These are phyloP conservation scores for Dryas integrifolia DNA, from an alignment of 331 rosid species.

Conservation along the genomic window DNA sequence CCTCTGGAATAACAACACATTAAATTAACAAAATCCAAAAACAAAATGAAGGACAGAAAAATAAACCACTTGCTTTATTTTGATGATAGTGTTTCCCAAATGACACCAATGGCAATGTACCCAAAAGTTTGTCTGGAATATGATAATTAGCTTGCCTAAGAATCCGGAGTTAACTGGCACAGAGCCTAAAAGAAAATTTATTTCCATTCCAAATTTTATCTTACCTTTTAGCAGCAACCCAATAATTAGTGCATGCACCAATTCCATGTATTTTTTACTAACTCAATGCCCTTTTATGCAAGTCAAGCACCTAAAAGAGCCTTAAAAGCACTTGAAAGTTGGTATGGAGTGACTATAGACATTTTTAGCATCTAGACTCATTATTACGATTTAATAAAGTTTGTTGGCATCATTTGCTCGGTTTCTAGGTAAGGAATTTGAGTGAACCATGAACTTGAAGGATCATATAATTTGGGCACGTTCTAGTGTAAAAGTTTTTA, in stretches of 20 bases:
- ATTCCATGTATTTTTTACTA: not conserved
- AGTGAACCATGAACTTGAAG: not conserved
- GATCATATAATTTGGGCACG: no score
- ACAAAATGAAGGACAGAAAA: not conserved
- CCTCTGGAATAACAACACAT: conserved; percentile 18
- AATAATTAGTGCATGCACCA: conserved; percentile 28
- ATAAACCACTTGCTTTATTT: conserved; percentile 1
- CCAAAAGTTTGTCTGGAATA: conserved; percentile 22
- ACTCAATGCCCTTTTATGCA: conserved; percentile 19
- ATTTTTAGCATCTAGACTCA: not conserved
- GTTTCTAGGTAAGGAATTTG: not conserved
- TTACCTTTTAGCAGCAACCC: conserved; percentile 18
- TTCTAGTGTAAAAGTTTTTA: no score
- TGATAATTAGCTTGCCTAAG: conserved; percentile 10
- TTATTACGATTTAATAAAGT: not conserved
- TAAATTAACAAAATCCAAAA: not conserved
- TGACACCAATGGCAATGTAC: conserved; percentile 8
- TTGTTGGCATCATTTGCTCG: conserved; percentile 1
- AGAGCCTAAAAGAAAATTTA: not conserved
- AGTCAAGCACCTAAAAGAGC: conserved; percentile 11
- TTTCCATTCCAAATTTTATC: conserved; percentile 7
- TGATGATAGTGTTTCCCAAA: conserved; percentile 16
- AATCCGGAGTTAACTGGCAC: conserved; percentile 9
- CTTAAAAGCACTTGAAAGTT: conserved; percentile 6
- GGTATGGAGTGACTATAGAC: not conserved